Conservation (phyloP, 306 rosid species). For the Trifolium repens region DNA sequence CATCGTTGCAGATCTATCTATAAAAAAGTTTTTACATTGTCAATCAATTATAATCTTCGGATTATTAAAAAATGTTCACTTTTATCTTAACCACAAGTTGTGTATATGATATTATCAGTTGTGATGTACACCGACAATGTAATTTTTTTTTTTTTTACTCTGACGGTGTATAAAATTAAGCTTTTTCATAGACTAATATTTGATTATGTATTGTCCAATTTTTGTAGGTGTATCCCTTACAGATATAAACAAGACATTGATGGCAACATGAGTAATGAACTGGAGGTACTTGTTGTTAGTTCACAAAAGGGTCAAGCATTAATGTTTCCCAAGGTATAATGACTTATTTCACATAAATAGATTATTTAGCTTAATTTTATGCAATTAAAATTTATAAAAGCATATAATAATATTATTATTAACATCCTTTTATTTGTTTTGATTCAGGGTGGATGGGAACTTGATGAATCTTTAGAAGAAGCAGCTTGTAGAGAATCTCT, state of each 20-base stretch:
- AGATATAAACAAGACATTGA: slow-evolving; percentile 58
- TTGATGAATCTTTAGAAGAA: slow-evolving; percentile 90
- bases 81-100: no score
- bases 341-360: neutral
- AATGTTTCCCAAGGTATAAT: slow-evolving; percentile 85
- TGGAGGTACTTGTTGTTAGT: slow-evolving; percentile 86
- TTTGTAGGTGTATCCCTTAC: slow-evolving; percentile 88
- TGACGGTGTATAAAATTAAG: no score
- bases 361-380: neutral
- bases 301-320: slow-evolving; percentile 79
- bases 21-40: no score
- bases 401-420: neutral
- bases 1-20: neutral
- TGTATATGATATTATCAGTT: no score
- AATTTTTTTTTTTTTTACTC: no score
- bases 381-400: neutral
- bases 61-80: no score
- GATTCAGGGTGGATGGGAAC: slow-evolving; percentile 91
- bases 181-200: slow-evolving; percentile 5
- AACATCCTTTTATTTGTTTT: neutral
- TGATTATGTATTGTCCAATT: neutral
- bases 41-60: no score
- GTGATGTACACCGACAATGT: no score
- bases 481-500: slow-evolving; percentile 85
- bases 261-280: slow-evolving; percentile 54